Conservation (phyloP, 108 stramenopile genomes). For the Cylindrotheca fusiformis region DNA sequence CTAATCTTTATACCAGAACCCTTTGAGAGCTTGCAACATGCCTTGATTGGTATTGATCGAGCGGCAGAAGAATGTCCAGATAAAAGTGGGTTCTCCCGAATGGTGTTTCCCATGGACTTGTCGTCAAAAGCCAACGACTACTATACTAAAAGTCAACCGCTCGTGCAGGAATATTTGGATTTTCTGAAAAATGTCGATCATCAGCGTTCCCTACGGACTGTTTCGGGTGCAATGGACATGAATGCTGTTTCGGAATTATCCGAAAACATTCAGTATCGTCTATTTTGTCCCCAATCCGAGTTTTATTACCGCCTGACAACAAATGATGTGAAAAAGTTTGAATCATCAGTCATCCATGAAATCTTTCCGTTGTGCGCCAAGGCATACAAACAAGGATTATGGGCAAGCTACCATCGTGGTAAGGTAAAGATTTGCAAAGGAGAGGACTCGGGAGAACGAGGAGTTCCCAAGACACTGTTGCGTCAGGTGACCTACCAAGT, state of each 20-base stretch:
- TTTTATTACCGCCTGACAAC: neutral
- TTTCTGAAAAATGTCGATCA: neutral
- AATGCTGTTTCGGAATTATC: neutral
- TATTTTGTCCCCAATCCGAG: neutral
- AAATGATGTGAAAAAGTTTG: constrained; percentile 2
- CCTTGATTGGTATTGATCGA: constrained; percentile 2
- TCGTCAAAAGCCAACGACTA: neutral
- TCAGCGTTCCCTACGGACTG: no score
- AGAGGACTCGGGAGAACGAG: constrained; percentile 2
- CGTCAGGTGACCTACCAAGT: neutral
- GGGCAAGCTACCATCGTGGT: constrained; percentile 4
- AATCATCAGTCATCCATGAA: neutral
- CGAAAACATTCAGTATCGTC: neutral
- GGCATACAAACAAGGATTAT: constrained; percentile 1
- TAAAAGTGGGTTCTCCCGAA: neutral
- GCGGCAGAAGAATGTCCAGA: neutral
- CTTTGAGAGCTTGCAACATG: neutral
- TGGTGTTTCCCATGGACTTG: neutral
- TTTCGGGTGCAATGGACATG: neutral
- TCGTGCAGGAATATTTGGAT: neutral
- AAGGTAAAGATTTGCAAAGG: constrained; percentile 2
- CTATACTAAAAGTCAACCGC: neutral
- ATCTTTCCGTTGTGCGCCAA: constrained; percentile 3
- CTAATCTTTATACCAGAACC: constrained; percentile 1
- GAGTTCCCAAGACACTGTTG: constrained; percentile 4